phyloP scores from a whole-genome alignment of 352 stramenopile genomes.

The Phytophthora hybrid region DNA sequence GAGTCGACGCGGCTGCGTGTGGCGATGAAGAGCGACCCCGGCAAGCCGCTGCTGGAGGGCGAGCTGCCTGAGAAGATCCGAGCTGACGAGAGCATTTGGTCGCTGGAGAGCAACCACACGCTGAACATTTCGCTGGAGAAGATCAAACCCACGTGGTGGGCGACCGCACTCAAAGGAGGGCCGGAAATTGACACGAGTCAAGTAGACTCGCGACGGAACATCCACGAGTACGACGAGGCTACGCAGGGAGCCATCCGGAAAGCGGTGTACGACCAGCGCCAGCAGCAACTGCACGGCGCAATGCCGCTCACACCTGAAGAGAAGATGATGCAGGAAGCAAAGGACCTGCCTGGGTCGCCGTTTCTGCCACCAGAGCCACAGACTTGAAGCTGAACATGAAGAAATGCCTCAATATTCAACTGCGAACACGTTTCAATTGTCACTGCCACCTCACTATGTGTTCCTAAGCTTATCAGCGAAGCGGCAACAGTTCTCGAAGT shows the following conservation, averaged over 20 bases:
- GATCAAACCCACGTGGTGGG: constrained; percentile 99
- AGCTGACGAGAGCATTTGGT: constrained; percentile 98
- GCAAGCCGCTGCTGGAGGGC: constrained; percentile 72
- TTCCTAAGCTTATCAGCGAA: constrained; percentile 17
- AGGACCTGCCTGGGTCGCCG: constrained; percentile 59
- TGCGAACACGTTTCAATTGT: constrained; percentile 22
- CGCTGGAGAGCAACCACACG: constrained; percentile 79
- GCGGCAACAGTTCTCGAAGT: not conserved
- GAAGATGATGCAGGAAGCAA: constrained; percentile 95
- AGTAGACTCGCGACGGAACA: constrained; percentile 96
- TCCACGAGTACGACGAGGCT: constrained; percentile 97
- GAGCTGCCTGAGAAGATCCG: constrained; percentile 94
- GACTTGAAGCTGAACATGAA: not conserved
- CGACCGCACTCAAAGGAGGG: constrained; percentile 91
- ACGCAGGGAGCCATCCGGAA: constrained; percentile 99
- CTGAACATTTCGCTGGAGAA: constrained; percentile 95
- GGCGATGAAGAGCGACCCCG: constrained; percentile 60
- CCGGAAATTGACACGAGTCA: constrained; percentile 97
- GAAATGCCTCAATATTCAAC: constrained; percentile 6
- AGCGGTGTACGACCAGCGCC: constrained; percentile 96
- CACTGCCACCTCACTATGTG: constrained; percentile 11
- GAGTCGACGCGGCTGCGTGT: constrained; percentile 88
- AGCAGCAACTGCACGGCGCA: constrained; percentile 90
- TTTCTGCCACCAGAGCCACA: constrained; percentile 29
- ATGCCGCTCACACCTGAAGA: constrained; percentile 94